phyloP scores from a whole-genome alignment of 2,329 filamentous ascomycete genomes.

The Colletotrichum noveboracense region DNA sequence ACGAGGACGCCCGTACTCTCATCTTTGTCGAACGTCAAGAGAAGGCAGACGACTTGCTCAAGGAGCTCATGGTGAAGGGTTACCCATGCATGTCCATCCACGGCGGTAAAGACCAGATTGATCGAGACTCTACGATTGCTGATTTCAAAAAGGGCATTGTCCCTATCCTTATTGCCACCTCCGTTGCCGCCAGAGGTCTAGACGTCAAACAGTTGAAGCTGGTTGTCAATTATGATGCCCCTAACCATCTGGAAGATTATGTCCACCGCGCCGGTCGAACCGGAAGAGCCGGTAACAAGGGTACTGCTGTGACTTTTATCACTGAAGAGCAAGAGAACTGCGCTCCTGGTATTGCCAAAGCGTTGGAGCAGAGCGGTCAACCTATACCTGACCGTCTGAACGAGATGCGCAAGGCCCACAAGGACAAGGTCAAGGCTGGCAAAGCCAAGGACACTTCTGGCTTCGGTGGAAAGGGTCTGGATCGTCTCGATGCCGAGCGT shows the following conservation, averaged over 20 bases:
- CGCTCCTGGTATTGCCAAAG: conserved; percentile 86
- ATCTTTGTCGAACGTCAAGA: conserved; percentile 95
- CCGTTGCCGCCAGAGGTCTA: conserved; percentile 90
- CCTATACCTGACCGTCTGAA: conserved; percentile 73
- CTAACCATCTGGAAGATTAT: conserved; percentile 95
- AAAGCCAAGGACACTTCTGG: conserved; percentile 90
- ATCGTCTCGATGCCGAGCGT: conserved; percentile 88
- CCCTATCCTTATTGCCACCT: conserved; percentile 91
- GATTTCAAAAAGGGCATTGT: conserved; percentile 94
- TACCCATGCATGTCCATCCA: conserved; percentile 95
- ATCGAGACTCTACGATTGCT: conserved; percentile 88
- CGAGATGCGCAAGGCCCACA: conserved; percentile 74
- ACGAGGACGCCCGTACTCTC: conserved; percentile 88
- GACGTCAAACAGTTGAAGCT: conserved; percentile 96
- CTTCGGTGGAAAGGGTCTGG: conserved; percentile 94
- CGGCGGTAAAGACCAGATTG: conserved; percentile 91
- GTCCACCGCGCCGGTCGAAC: conserved; percentile 94
- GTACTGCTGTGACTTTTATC: conserved; percentile 93
- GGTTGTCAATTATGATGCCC: conserved; percentile 94
- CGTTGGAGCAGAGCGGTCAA: conserved; percentile 89
- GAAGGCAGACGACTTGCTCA: conserved; percentile 80
- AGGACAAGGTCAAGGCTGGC: conserved; percentile 89
- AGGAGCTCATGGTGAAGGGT: conserved; percentile 80
- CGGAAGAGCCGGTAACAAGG: conserved; percentile 91
- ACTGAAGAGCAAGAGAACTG: conserved; percentile 92